Conservation (phyloP, 495 filamentous ascomycete species). For the Annulohypoxylon stygium region DNA sequence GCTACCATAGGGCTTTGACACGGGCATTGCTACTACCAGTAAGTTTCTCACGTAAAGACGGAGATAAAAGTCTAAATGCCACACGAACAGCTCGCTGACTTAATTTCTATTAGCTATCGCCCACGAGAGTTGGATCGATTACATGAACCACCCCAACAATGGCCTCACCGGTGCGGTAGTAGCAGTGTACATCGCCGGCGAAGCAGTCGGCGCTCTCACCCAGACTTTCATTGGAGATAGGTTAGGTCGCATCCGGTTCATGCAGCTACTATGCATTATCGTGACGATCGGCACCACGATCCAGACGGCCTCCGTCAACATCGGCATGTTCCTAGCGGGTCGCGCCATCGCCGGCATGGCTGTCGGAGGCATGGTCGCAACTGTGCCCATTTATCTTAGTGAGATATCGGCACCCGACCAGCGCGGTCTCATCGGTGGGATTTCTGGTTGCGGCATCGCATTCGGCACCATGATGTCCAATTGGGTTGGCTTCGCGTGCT, state of each 20-base stretch:
- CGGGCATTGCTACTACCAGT: constrained; percentile 72
- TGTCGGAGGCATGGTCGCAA: constrained; percentile 68
- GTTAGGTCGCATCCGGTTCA: constrained; percentile 70
- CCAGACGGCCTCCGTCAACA: constrained; percentile 69
- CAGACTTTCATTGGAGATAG: constrained; percentile 68
- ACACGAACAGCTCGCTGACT: constrained; percentile 30
- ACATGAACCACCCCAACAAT: constrained; percentile 68
- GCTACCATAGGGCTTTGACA: constrained; percentile 66
- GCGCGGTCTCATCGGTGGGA: constrained; percentile 69
- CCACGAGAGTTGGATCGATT: constrained; percentile 71
- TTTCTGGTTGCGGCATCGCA: constrained; percentile 69
- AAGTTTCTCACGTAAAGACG: constrained; percentile 43
- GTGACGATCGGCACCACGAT: constrained; percentile 69
- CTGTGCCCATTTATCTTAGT: constrained; percentile 70
- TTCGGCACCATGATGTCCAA: constrained; percentile 71
- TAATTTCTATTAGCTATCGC: constrained; percentile 62
- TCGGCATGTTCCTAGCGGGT: constrained; percentile 71
- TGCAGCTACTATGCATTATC: constrained; percentile 69
- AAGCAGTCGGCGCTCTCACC: constrained; percentile 65
- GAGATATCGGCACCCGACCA: constrained; percentile 68
- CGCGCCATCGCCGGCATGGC: constrained; percentile 68
- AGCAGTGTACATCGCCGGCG: constrained; percentile 72
- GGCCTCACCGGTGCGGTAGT: constrained; percentile 71
- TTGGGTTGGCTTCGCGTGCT: constrained; percentile 71
- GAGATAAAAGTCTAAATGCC: constrained; percentile 4